A percentile compares a stretch with the other conserved stretches of the same genome.
Evolutionary conservation across 345 rosid species (phyloP).

Genomic region (Acer campestre): DNA sequence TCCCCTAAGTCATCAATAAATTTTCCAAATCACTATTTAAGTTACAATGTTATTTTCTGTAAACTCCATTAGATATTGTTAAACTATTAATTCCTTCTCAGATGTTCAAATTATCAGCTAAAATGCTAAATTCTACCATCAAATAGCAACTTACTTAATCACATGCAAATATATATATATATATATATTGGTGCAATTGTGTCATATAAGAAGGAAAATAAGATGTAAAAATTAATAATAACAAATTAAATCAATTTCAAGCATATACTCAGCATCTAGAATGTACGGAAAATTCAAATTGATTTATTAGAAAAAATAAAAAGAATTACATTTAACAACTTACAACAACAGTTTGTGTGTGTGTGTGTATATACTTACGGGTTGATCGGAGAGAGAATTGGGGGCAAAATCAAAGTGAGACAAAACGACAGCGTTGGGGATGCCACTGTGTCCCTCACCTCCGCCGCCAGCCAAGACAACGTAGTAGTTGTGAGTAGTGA

Average conservation of each 20-base stretch:
- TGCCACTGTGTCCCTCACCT: constrained; percentile 83
- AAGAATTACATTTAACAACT: not conserved
- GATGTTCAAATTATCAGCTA: not conserved
- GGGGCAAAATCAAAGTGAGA: constrained; percentile 50
- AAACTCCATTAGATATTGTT: not conserved
- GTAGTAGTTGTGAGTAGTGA: constrained; percentile 31
- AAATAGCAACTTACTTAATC: not conserved
- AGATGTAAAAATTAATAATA: no score
- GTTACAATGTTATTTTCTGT: no score
- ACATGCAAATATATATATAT: no score
- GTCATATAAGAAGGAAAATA: no score
- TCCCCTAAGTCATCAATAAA: not conserved
- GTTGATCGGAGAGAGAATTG: constrained; percentile 67
- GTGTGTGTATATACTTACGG: constrained; percentile 45
- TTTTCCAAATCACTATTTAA: no score
- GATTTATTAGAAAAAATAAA: no score
- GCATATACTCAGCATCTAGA: no score
- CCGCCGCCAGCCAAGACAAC: constrained; percentile 83
- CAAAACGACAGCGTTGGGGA: constrained; percentile 68
- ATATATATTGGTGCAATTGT: no score
- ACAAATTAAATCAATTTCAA: no score
- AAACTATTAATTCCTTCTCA: not conserved
- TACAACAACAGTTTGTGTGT: no score
- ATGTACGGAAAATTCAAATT: no score
- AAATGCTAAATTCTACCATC: not conserved